These are phyloP conservation scores for Beauveria medogensis DNA, from an alignment of 2,329 filamentous ascomycete species.

Conservation along the genomic window DNA sequence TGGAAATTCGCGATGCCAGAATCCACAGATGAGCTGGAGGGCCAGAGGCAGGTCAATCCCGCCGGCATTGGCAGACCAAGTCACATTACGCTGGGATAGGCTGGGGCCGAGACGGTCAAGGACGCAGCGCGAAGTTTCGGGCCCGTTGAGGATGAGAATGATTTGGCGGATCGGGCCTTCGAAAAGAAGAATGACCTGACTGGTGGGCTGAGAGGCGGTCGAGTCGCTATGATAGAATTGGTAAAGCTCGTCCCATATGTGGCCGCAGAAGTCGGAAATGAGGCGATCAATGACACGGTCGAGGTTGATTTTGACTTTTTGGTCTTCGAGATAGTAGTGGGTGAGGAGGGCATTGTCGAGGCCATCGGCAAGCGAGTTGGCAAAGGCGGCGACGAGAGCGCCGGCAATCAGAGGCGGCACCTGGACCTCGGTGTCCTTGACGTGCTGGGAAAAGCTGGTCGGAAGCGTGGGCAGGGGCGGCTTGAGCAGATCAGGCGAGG, in stretches of 20 bases:
- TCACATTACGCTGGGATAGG: slow-evolving; percentile 22
- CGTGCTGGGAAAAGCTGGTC: slow-evolving; percentile 21
- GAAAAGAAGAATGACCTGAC: slow-evolving; percentile 26
- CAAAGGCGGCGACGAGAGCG: slow-evolving; percentile 27
- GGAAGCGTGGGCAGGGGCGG: slow-evolving; percentile 27
- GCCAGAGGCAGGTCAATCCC: slow-evolving; percentile 28
- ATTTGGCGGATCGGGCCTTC: slow-evolving; percentile 30
- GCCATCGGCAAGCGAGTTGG: slow-evolving; percentile 25
- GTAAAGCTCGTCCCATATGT: slow-evolving; percentile 30
- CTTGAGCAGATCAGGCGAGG: slow-evolving; percentile 18
- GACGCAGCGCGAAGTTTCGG: slow-evolving; percentile 26
- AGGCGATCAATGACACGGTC: slow-evolving; percentile 29
- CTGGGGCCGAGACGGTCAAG: slow-evolving; percentile 28
- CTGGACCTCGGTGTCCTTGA: slow-evolving; percentile 24
- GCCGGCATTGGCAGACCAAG: slow-evolving; percentile 24
- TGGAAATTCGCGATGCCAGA: slow-evolving; percentile 28
- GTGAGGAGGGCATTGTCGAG: slow-evolving; percentile 29
- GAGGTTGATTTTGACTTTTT: slow-evolving; percentile 25
- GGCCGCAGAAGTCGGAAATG: slow-evolving; percentile 23
- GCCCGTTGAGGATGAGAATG: slow-evolving; percentile 28
- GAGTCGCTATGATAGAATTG: slow-evolving; percentile 24
- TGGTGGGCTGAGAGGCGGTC: slow-evolving; percentile 15
- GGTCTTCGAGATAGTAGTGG: slow-evolving; percentile 28
- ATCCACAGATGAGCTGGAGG: slow-evolving; percentile 28
- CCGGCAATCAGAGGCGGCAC: slow-evolving; percentile 29